These are phyloP conservation scores for Fusarium veterinarium DNA, from an alignment of 2,329 filamentous ascomycete genomes.

Conservation along the genomic window DNA sequence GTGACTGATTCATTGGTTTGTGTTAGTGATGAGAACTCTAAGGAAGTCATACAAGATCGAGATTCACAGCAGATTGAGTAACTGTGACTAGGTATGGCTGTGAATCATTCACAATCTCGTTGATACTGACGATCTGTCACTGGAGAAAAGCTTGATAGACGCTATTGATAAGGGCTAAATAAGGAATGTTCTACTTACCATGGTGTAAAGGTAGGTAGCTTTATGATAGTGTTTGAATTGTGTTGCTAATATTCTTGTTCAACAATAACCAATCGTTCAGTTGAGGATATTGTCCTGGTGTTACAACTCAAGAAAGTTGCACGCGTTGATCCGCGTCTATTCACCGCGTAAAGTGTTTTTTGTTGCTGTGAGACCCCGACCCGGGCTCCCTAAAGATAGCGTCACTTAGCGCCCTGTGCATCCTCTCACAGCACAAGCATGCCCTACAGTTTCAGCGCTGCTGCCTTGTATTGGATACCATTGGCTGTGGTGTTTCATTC, in stretches of 20 bases:
- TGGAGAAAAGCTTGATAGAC: not conserved
- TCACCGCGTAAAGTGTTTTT: conserved; percentile 52
- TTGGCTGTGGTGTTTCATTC: conserved; percentile 31
- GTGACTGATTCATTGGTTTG: conserved; percentile 74
- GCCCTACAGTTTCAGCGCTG: conserved; percentile 40
- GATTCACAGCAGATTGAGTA: not conserved
- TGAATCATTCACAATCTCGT: conserved; percentile 21
- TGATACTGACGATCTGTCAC: conserved; percentile 1
- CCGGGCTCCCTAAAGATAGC: conserved; percentile 14
- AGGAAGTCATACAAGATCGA: not conserved
- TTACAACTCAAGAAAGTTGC: conserved; percentile 10
- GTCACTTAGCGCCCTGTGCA: conserved; percentile 25
- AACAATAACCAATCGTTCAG: conserved; percentile 27
- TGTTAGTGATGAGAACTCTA: not conserved
- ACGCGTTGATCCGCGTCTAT: conserved; percentile 42
- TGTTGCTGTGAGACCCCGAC: conserved; percentile 35
- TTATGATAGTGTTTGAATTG: conserved; percentile 7
- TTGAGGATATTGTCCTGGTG: conserved; percentile 25
- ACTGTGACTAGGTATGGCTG: not conserved
- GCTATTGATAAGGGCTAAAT: not conserved
- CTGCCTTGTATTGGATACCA: conserved; percentile 17
- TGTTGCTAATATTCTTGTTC: conserved; percentile 20
- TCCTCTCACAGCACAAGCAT: conserved; percentile 10
- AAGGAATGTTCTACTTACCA: conserved; percentile 31
- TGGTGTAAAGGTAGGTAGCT: conserved; percentile 2